These are phyloP conservation scores for Microcos paniculata DNA, from an alignment of 345 rosid genomes.

Conservation along the genomic window DNA sequence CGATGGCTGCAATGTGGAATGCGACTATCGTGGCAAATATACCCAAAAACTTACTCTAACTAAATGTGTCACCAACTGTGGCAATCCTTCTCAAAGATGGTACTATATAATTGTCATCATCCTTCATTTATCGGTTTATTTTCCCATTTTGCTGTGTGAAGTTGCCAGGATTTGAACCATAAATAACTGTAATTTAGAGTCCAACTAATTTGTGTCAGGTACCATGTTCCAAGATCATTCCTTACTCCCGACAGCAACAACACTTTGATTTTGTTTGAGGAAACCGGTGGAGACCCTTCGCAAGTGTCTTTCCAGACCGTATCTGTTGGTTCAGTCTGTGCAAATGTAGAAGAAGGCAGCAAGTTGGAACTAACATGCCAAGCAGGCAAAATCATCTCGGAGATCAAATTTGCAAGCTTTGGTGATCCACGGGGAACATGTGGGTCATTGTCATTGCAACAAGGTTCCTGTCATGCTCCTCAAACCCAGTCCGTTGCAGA, in stretches of 20 bases:
- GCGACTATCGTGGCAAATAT: slow-evolving; percentile 41
- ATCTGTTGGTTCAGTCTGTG: slow-evolving; percentile 31
- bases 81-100: slow-evolving; percentile 49
- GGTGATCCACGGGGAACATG: slow-evolving; percentile 38
- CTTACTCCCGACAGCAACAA: slow-evolving; percentile 17
- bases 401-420: slow-evolving; percentile 43
- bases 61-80: slow-evolving; percentile 41
- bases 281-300: slow-evolving; percentile 39
- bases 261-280: slow-evolving; percentile 42
- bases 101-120: slow-evolving; percentile 33
- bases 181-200: background rate
- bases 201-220: background rate
- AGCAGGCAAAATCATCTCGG: slow-evolving; percentile 21
- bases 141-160: no score
- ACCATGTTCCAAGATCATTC: slow-evolving; percentile 42
- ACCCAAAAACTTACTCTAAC: no score
- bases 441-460: slow-evolving; percentile 22
- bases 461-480: slow-evolving; percentile 16
- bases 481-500: background rate
- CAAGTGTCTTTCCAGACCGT: slow-evolving; percentile 30
- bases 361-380: slow-evolving; percentile 38
- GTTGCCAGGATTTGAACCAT: no score
- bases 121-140: background rate
- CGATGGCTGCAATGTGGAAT: slow-evolving; percentile 28
- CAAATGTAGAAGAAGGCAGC: slow-evolving; percentile 25